Base-by-base conservation (phyloP, 2,329 filamentous ascomycete species). In the Diaporthe vexans region DNA sequence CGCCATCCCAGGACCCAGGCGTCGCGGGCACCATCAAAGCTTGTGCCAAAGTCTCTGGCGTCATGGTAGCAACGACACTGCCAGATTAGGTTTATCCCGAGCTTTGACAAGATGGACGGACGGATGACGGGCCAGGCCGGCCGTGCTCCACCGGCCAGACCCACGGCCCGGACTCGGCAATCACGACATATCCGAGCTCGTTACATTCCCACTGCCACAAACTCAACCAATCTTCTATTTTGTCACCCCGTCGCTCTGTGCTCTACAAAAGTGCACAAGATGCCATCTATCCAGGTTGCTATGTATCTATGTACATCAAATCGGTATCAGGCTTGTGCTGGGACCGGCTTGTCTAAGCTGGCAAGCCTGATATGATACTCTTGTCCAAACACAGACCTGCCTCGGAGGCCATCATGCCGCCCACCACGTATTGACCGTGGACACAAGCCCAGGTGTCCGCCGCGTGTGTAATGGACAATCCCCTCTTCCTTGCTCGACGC, bases 131-230 rank as follows among this genome's bases (percentile, higher is more conserved):
- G 21, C 8, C 63, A 37, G 40, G 43, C 43, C 37, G 24, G 26
- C 59, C 40, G 8, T 33, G 17, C 59, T 51, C 26, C 15, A 48
- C 33, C 24, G 59, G 19, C 17, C 43, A 51, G 21, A 1, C 35
- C 61, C 29, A 26, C 26, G 69, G 69, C 29, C 54, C 54, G 63
- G 46, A 67, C 69, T 59, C 37, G 54, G 54, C 57, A 72, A 63
- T 37, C 70, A 59, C 24, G 24, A n/a, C 15, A 67, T 35, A 24
- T 51, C 61, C 61, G 61, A 67, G 29, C 40, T 67, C 8, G 43
- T 35, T 29, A 21, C 9, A 15, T 37, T 48, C 37, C 17, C 58
- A 43, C 57, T 43, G 57, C 35, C 13, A 43, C 15, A 40, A 6
- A 35, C 24, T 40, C 37, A 17, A 61, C 40, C 40, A 43, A 43